A percentile compares a stretch with the other conserved stretches of the same genome.
These are phyloP conservation scores for Solanum piurae DNA, from an alignment of 257 asterid species.

Conservation along the genomic window DNA sequence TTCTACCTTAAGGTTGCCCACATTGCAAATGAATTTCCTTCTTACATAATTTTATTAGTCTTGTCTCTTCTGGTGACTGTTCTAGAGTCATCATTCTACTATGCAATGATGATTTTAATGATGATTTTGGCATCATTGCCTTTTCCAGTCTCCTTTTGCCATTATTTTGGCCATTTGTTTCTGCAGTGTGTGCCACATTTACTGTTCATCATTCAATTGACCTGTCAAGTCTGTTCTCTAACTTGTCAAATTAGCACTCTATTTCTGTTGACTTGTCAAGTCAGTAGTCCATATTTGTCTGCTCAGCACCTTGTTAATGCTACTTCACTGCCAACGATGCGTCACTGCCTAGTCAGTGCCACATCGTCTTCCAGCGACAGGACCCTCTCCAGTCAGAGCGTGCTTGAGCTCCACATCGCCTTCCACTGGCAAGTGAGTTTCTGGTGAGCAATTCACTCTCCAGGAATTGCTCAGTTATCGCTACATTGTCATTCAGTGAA, in stretches of 20 bases:
- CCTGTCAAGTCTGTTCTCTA: neutral
- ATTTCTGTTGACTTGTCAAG: neutral
- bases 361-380: neutral
- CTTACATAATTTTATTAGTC: neutral
- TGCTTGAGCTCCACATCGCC: neutral
- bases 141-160: neutral
- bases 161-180: neutral
- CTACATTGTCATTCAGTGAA: neutral
- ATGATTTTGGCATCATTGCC: neutral
- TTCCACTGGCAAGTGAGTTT: neutral
- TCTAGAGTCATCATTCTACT: neutral
- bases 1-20: neutral
- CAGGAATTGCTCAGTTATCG: neutral
- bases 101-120: too few species aligned
- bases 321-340: neutral
- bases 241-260: neutral
- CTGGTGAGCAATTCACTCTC: neutral
- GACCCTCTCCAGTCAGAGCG: neutral
- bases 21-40: neutral
- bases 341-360: neutral
- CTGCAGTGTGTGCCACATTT: neutral
- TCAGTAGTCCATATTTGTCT: neutral
- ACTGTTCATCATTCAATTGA: neutral
- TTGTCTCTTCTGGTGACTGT: neutral
- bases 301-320: neutral